These are phyloP conservation scores for Pseudogymnoascus sp. DNA, from an alignment of 2,329 filamentous ascomycete genomes.

Conservation along the genomic window DNA sequence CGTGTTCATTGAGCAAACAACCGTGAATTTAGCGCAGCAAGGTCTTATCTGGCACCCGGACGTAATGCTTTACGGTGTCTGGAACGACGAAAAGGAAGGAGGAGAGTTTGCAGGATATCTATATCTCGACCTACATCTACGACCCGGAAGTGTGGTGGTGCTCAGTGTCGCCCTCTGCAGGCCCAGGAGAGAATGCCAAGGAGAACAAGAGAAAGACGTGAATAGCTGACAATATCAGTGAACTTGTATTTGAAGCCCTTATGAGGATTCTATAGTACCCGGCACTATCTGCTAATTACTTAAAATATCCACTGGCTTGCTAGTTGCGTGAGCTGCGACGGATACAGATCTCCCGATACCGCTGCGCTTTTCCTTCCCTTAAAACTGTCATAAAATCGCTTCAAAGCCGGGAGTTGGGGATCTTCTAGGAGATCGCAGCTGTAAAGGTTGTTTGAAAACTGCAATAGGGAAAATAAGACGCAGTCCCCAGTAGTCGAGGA, in stretches of 20 bases:
- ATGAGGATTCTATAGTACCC: background rate
- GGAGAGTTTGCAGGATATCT: conserved; percentile 48
- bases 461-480: background rate
- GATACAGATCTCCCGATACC: background rate
- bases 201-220: too few relatives aligned
- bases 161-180: conserved; percentile 69
- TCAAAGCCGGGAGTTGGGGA: background rate
- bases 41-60: conserved; percentile 42
- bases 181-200: too few relatives aligned
- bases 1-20: conserved; percentile 64
- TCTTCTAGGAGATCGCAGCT: background rate
- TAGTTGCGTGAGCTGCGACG: background rate
- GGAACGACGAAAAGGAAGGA: conserved; percentile 62
- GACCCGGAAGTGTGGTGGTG: conserved; percentile 45
- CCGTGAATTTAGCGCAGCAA: conserved; percentile 49
- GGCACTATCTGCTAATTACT: background rate
- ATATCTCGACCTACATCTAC: conserved; percentile 48
- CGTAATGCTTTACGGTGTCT: conserved; percentile 68
- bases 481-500: background rate
- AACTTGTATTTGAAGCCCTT: too few relatives aligned
- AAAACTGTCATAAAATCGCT: background rate
- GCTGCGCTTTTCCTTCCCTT: background rate
- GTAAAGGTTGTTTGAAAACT: background rate
- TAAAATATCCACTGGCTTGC: background rate
- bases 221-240: too few relatives aligned